A percentile compares a stretch with the other conserved stretches of the same genome.
phyloP scores from a whole-genome alignment of 2,329 filamentous ascomycete genomes.

The Pseudopyrenochaeta lycopersici region DNA sequence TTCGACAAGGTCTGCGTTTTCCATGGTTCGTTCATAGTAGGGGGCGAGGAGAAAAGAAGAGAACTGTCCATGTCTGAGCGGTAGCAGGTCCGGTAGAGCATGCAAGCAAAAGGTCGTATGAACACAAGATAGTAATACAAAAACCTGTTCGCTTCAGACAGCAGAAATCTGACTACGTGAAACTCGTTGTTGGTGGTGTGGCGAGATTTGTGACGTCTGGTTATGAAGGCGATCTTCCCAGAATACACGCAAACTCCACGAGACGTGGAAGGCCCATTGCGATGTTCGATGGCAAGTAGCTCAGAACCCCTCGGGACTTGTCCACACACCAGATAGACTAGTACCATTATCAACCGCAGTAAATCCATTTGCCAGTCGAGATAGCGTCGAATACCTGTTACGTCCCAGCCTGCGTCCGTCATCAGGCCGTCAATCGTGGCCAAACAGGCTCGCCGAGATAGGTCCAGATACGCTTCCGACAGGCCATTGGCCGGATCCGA shows the following conservation, averaged over 20 bases:
- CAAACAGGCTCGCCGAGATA: too few species aligned
- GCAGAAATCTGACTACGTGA: neutral
- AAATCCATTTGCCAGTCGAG: too few species aligned
- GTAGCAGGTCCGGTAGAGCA: conserved; percentile 1
- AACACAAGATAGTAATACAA: conserved; percentile 1
- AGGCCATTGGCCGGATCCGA: too few species aligned
- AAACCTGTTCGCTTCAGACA: neutral
- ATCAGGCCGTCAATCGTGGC: too few species aligned
- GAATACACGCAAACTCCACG: neutral
- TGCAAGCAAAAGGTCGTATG: neutral
- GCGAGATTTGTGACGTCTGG: neutral
- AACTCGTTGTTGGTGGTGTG: conserved; percentile 1
- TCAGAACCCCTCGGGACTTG: conserved; percentile 3
- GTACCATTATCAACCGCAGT: too few species aligned
- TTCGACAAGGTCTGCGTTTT: neutral
- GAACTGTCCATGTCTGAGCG: neutral
- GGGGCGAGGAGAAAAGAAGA: conserved; percentile 1
- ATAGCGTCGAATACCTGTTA: too few species aligned
- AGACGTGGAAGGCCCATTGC: neutral
- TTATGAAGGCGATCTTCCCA: conserved; percentile 4
- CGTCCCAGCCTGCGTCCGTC: too few species aligned
- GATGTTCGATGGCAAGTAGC: conserved; percentile 1
- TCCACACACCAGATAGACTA: conserved; percentile 1
- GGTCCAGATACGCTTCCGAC: too few species aligned
- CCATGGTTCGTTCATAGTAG: neutral